Conservation (phyloP, 495 filamentous ascomycete genomes). For the Penicillium macrosclerotiorum region DNA sequence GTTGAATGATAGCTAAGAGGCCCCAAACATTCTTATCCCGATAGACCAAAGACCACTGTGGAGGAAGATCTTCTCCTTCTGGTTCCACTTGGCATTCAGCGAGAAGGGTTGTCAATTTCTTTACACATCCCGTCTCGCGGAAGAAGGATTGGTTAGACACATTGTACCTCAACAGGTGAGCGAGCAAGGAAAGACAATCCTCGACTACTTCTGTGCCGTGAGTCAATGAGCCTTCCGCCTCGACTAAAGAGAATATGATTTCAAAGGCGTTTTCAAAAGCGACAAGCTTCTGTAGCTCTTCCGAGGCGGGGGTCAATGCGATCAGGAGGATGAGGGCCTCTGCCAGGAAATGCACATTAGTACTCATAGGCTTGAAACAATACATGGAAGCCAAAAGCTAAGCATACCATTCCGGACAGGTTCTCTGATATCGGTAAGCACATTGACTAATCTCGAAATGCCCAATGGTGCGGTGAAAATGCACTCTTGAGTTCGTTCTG, state of each 20-base stretch:
- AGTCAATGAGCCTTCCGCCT: constrained; percentile 74
- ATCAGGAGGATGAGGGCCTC: constrained; percentile 68
- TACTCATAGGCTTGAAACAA: constrained; percentile 13
- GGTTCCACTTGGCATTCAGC: constrained; percentile 57
- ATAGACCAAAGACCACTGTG: constrained; percentile 72
- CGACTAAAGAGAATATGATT: constrained; percentile 76
- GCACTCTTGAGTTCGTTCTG: constrained; percentile 94
- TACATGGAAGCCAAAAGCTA: not conserved
- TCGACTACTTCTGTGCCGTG: constrained; percentile 89
- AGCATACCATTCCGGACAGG: constrained; percentile 80
- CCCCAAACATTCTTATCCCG: constrained; percentile 92
- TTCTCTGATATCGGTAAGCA: constrained; percentile 82
- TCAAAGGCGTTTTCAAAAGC: constrained; percentile 95
- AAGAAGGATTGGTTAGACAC: constrained; percentile 92
- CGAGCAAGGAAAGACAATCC: constrained; percentile 90
- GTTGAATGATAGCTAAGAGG: constrained; percentile 74
- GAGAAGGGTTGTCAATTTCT: constrained; percentile 69
- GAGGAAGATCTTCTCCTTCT: constrained; percentile 57
- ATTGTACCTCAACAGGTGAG: constrained; percentile 87
- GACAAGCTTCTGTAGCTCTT: constrained; percentile 88
- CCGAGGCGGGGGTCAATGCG: constrained; percentile 65
- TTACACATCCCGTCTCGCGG: constrained; percentile 82
- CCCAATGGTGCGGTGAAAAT: constrained; percentile 84
- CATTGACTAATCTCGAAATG: constrained; percentile 79
- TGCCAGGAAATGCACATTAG: constrained; percentile 21